Percentiles rank a stretch among this genome's conserved stretches.
These are phyloP conservation scores for Mrakia gelida DNA, from an alignment of 768 basidiomycete species.

Conservation along the genomic window DNA sequence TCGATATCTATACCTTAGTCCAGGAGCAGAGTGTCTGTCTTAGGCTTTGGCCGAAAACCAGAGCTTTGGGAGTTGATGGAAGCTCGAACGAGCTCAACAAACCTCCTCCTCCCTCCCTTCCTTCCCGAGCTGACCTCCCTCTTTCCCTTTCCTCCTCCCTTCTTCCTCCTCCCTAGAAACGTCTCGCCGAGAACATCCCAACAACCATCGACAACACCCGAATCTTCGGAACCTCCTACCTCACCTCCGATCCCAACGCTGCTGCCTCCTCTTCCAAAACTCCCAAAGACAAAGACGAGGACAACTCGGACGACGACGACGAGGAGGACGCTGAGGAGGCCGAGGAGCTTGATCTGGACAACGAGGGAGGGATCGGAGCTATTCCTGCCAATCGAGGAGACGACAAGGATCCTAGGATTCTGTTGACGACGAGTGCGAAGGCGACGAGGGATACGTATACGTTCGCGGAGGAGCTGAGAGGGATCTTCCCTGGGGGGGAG, in stretches of 20 bases:
- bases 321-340: background rate
- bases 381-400: constrained; percentile 21
- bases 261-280: background rate
- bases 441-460: constrained; percentile 84
- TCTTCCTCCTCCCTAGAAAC: constrained; percentile 54
- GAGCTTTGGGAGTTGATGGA: background rate
- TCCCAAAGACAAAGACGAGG: constrained; percentile 29
- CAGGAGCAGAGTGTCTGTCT: too few species aligned
- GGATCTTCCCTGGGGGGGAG: constrained; percentile 86
- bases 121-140: background rate
- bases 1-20: too few species aligned
- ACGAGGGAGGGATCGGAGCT: constrained; percentile 30
- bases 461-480: constrained; percentile 86
- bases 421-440: constrained; percentile 84
- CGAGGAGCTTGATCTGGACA: constrained; percentile 9
- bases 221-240: constrained; percentile 55
- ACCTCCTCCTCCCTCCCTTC: background rate
- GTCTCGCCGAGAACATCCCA: constrained; percentile 77
- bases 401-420: constrained; percentile 52
- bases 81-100: background rate
- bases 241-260: constrained; percentile 44
- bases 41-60: too few species aligned
- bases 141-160: background rate
- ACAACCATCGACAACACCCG: constrained; percentile 89
- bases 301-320: constrained; percentile 18